Conservation (phyloP, 345 rosid genomes). For the Eucalyptus microcorys region DNA sequence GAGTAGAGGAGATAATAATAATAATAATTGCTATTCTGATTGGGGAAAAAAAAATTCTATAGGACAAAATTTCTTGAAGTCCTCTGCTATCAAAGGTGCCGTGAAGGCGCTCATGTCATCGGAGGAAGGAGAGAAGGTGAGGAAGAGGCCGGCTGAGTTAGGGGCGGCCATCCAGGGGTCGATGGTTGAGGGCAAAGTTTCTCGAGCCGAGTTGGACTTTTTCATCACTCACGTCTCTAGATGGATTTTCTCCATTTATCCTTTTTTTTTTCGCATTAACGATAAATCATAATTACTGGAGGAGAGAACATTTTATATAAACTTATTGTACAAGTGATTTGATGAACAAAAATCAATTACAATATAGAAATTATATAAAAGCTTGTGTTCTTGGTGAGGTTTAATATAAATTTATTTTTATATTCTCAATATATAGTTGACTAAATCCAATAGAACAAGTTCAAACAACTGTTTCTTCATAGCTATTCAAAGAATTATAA, state of each 20-base stretch:
- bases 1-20: too few relatives aligned
- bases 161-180: too few relatives aligned
- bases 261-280: neutral
- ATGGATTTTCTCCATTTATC: neutral
- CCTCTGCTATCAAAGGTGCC: too few relatives aligned
- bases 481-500: neutral
- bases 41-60: too few relatives aligned
- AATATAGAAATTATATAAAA: neutral
- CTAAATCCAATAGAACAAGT: neutral
- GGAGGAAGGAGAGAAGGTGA: too few relatives aligned
- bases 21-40: too few relatives aligned
- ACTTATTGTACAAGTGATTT: neutral
- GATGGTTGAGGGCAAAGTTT: too few relatives aligned
- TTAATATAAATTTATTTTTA: neutral
- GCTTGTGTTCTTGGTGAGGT: neutral
- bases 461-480: neutral
- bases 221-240: conserved; percentile 23
- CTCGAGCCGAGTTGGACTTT: too few relatives aligned
- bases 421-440: neutral
- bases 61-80: too few relatives aligned
- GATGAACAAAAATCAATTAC: neutral
- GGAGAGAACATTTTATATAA: neutral
- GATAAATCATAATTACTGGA: neutral
- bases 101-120: too few relatives aligned
- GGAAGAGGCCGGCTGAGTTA: too few relatives aligned